Evolutionary conservation across 768 basidiomycete species (phyloP).

Genomic region (Calocybe indica): DNA sequence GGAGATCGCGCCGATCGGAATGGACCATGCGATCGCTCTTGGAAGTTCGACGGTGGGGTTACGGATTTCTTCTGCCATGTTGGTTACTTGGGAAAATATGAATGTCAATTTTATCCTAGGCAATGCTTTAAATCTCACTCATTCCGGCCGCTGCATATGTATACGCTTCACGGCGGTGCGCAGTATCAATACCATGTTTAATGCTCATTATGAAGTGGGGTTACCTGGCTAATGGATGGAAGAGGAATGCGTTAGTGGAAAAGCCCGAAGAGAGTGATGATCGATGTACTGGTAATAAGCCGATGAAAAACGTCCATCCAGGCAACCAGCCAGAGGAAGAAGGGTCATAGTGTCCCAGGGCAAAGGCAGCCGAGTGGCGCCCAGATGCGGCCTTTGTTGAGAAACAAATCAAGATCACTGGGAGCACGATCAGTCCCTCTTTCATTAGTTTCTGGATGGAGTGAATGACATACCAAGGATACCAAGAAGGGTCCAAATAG

Average conservation of each 20-base stretch:
- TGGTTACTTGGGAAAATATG: constrained; percentile 36
- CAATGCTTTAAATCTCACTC: constrained; percentile 29
- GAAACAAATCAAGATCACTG: constrained; percentile 51
- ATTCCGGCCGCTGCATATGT: constrained; percentile 57
- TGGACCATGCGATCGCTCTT: constrained; percentile 44
- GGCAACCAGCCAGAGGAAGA: constrained; percentile 63
- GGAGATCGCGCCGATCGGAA: constrained; percentile 44
- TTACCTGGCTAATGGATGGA: constrained; percentile 23
- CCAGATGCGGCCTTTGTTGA: constrained; percentile 54
- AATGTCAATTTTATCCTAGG: neutral
- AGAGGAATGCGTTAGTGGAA: neutral
- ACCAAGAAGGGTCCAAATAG: constrained; percentile 58
- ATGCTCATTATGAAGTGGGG: too few species aligned
- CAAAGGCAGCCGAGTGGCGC: constrained; percentile 48
- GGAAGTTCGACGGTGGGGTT: constrained; percentile 52
- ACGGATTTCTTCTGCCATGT: constrained; percentile 65
- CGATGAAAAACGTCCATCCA: constrained; percentile 68
- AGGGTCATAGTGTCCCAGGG: constrained; percentile 52
- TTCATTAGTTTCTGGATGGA: neutral
- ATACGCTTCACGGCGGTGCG: constrained; percentile 30
- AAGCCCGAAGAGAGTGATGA: neutral
- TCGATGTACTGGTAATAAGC: constrained; percentile 44
- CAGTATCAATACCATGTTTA: neutral
- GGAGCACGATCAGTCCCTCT: neutral
- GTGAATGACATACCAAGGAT: constrained; percentile 33